These are phyloP conservation scores for Huntiella decipiens DNA, from an alignment of 2,329 filamentous ascomycete genomes.

Conservation along the genomic window DNA sequence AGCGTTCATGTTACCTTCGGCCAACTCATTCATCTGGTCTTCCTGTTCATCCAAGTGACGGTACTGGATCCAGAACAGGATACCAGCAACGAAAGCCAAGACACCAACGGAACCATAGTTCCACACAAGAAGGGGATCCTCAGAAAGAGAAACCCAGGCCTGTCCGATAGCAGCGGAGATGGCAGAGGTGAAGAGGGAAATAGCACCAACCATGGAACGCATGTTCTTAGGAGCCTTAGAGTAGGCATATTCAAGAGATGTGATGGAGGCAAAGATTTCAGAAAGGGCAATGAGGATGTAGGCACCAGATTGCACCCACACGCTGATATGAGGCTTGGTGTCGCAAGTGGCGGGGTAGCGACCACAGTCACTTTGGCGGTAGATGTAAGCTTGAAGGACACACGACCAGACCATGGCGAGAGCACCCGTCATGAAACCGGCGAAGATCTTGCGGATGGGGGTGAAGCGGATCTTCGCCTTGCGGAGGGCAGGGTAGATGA, in stretches of 20 bases:
- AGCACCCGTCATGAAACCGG: conserved; percentile 46
- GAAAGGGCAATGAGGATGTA: conserved; percentile 30
- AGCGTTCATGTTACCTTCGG: conserved; percentile 17
- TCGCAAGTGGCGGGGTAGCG: conserved; percentile 18
- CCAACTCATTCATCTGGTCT: conserved; percentile 44
- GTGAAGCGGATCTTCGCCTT: conserved; percentile 46
- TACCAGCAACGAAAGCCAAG: conserved; percentile 40
- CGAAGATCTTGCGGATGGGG: conserved; percentile 57
- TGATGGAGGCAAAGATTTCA: conserved; percentile 32
- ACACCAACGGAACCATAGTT: conserved; percentile 52
- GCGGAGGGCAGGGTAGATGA: conserved; percentile 50
- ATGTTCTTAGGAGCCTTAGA: conserved; percentile 62
- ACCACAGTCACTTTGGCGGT: conserved; percentile 42
- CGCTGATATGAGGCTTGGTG: conserved; percentile 35
- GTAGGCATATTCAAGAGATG: conserved; percentile 53
- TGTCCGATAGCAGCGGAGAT: conserved; percentile 50
- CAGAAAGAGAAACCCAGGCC: conserved; percentile 24
- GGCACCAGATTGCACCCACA: conserved; percentile 37
- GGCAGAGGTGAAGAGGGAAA: conserved; percentile 50
- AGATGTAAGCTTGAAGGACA: conserved; percentile 41
- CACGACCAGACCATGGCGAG: conserved; percentile 38
- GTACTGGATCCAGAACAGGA: conserved; percentile 53
- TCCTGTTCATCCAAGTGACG: conserved; percentile 42
- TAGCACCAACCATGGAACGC: conserved; percentile 49
- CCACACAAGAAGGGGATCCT: conserved; percentile 51